phyloP scores from a whole-genome alignment of 2,329 filamentous ascomycete genomes.

The Hymenotorrendiella dingleyae region DNA sequence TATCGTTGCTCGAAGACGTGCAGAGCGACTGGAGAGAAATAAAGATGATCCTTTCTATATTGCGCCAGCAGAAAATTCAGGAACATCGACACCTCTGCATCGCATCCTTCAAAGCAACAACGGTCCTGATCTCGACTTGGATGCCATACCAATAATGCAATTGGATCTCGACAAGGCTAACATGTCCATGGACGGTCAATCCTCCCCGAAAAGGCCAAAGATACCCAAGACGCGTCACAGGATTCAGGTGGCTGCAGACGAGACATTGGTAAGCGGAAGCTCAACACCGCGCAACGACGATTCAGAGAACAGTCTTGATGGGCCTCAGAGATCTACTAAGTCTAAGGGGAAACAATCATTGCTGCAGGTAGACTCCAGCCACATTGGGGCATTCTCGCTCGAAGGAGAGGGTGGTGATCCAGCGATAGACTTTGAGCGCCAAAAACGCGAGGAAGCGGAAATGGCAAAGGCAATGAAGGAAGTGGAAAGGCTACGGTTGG shows the following conservation, averaged over 20 bases:
- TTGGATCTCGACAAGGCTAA: conserved; percentile 62
- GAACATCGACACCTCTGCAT: conserved; percentile 70
- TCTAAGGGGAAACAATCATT: conserved; percentile 56
- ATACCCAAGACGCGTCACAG: conserved; percentile 45
- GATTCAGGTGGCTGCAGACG: conserved; percentile 66
- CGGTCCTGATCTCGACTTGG: conserved; percentile 77
- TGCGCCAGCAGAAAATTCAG: conserved; percentile 45
- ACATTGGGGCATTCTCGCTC: conserved; percentile 67
- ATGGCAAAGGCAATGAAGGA: conserved; percentile 86
- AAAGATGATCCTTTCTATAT: conserved; percentile 97
- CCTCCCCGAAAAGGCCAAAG: conserved; percentile 30
- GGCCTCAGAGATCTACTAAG: conserved; percentile 43
- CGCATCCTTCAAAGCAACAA: conserved; percentile 68
- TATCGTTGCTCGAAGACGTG: conserved; percentile 66
- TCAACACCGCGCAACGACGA: conserved; percentile 47
- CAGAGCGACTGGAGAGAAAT: conserved; percentile 74
- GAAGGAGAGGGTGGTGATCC: conserved; percentile 41
- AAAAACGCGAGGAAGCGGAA: conserved; percentile 74
- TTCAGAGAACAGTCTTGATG: conserved; percentile 47
- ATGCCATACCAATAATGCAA: conserved; percentile 93
- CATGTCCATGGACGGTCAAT: conserved; percentile 20
- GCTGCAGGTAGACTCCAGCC: conserved; percentile 82
- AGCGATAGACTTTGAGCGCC: conserved; percentile 54
- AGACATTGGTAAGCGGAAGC: conserved; percentile 56
- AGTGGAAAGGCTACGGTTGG: conserved; percentile 76